Evolutionary conservation across 176 grass and related monocot species (phyloP), one percentile per base, ranked within the genome.

Genomic region (Leersia perrieri): DNA sequence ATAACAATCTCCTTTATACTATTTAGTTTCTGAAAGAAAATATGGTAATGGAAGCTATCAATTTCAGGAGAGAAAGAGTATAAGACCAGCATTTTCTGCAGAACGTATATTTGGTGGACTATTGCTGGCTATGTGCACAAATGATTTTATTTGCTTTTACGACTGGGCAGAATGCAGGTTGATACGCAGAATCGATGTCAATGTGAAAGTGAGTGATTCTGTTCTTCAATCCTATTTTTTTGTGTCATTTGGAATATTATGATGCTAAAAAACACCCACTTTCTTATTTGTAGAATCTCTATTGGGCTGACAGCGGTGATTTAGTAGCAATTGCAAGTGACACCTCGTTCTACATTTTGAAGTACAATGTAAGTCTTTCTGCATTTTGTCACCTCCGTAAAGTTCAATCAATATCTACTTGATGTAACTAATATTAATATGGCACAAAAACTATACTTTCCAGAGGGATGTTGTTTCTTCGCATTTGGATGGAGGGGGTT

Each of bases 131-230:
- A 98, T 95, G 96, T 95, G 96, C 68, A 93, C 96, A 73, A 98
- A 95, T 93, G 92, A 98, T 53, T 95, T 98, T 75, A 93, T 98
- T 88, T 98, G 96, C 60, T 98, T 98, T 76, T 91, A 95, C 41
- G 92, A 98, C 75, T 98, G 92, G 96, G 86, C 69, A 3, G 96
- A 98, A 66, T 95, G 96, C 72, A 92, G 90, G 41, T 86, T 98
- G 74, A 95, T 98, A 80, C 96, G 96, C n/a, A 90, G 96, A 18
- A 95, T 98, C 74, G 96, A 98, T 89, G 96, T 93, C 66, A 95
- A 85, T 87, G 96, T 95, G 53, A 98, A 98, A 74, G 88, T 89
- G 60, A 77, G 67, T 47, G 35, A 25, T 60, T 58, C 63, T 76
- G 25, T n/a, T 41, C 25, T 80, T 74, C 31, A 51, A 76, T 70